phyloP scores from a whole-genome alignment of 1,284 basidiomycete genomes.

The Volvariella surrecta region DNA sequence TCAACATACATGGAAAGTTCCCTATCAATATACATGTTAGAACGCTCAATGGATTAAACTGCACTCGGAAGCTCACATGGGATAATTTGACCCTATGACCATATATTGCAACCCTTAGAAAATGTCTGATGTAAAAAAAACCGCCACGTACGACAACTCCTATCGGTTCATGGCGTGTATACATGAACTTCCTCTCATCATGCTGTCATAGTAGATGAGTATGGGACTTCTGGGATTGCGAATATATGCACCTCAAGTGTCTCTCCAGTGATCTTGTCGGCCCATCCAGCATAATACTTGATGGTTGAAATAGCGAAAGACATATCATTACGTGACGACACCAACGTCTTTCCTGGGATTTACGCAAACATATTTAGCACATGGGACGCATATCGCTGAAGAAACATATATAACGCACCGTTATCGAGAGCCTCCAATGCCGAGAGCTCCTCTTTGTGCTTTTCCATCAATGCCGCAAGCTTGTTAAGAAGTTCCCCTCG shows the following conservation, averaged over 20 bases:
- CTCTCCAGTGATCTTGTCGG: slow-evolving; percentile 84
- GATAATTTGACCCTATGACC: slow-evolving; percentile 68
- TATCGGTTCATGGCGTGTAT: slow-evolving; percentile 88
- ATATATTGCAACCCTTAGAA: not conserved
- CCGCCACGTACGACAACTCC: slow-evolving; percentile 58
- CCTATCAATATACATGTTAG: slow-evolving; percentile 13
- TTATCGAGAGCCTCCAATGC: slow-evolving; percentile 81
- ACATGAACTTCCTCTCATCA: slow-evolving; percentile 61
- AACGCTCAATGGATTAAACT: too few relatives aligned
- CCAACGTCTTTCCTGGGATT: slow-evolving; percentile 58
- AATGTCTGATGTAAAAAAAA: slow-evolving; percentile 5
- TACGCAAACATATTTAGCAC: slow-evolving; percentile 1
- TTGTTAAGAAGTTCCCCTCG: slow-evolving; percentile 63
- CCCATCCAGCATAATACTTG: slow-evolving; percentile 74
- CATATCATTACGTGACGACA: slow-evolving; percentile 67
- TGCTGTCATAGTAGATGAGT: slow-evolving; percentile 29
- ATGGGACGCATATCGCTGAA: not conserved
- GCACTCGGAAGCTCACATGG: slow-evolving; percentile 49
- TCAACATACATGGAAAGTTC: slow-evolving; percentile 50
- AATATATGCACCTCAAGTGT: slow-evolving; percentile 48
- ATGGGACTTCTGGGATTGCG: not conserved
- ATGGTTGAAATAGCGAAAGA: slow-evolving; percentile 57
- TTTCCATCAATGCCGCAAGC: slow-evolving; percentile 71
- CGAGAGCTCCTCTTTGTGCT: slow-evolving; percentile 62
- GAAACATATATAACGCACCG: slow-evolving; percentile 18